phyloP scores from a whole-genome alignment of 768 basidiomycete species.

The Trametes sanguinea region DNA sequence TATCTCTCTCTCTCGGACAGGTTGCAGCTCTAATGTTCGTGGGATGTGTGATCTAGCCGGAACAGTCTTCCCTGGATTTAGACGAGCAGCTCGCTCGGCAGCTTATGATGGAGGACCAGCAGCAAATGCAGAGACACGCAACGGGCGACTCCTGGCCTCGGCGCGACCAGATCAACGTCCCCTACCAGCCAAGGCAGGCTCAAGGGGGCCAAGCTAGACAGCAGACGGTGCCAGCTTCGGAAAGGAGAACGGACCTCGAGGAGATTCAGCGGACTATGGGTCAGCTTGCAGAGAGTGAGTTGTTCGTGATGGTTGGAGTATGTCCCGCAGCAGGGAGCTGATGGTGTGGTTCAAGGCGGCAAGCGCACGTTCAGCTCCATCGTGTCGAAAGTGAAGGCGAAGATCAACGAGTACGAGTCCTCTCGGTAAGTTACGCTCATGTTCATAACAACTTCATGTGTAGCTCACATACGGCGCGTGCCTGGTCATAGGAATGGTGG shows the following conservation, averaged over 20 bases:
- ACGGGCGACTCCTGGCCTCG: slow-evolving; percentile 27
- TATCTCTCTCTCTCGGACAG: not conserved
- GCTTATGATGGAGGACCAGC: slow-evolving; percentile 59
- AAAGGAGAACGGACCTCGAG: slow-evolving; percentile 41
- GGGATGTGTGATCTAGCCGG: not conserved
- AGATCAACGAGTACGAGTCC: slow-evolving; percentile 81
- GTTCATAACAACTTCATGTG: too few species aligned
- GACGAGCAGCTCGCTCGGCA: slow-evolving; percentile 81
- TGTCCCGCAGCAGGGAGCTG: not conserved
- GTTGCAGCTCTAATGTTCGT: not conserved
- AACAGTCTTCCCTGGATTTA: slow-evolving; percentile 49
- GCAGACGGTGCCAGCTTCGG: not conserved
- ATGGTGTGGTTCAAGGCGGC: slow-evolving; percentile 39
- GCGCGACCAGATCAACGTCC: slow-evolving; percentile 20
- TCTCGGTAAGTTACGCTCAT: slow-evolving; percentile 1
- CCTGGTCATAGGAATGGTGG: slow-evolving; percentile 2
- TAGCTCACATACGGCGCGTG: too few species aligned
- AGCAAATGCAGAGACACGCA: slow-evolving; percentile 20
- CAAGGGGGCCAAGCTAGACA: slow-evolving; percentile 2
- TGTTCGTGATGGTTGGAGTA: too few species aligned
- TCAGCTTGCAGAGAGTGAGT: slow-evolving; percentile 78
- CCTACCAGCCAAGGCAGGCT: slow-evolving; percentile 22
- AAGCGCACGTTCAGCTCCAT: slow-evolving; percentile 76
- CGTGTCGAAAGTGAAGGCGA: slow-evolving; percentile 77
- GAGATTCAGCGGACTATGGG: slow-evolving; percentile 76